Base-by-base conservation (phyloP, 2,329 filamentous ascomycete species). In the Diatrype stigma region DNA sequence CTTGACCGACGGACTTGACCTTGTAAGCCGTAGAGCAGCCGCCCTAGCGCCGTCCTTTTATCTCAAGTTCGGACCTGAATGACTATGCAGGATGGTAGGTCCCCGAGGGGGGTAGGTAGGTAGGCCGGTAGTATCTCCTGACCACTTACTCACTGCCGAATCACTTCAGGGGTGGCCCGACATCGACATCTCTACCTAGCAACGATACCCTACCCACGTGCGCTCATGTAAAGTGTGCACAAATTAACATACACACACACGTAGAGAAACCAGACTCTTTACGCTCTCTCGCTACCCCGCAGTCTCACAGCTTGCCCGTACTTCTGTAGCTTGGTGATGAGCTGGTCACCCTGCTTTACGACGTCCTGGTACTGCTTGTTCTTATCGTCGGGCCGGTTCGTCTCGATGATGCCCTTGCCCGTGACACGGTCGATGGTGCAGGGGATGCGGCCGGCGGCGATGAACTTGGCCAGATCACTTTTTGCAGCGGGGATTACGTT, bases 281-380 rank as follows among this genome's bases (percentile, higher is more conserved):
- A 96, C 63, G 90, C 90, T 63, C 94, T 84, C 79, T 99, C 94
- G 67, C 93, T 97, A 38, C 94, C 94, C 64, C 94, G 84, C 73
- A 99, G 78, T 66, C 94, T 84, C 58, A 99, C 94, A 2, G 94
- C 89, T 73, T 99, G 94, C 42, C 94, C 94, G 71, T 99, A 99
- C 80, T 99, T 99, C 76, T 99, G 94, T 61, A 99, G 78, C 80
- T 99, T 99, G 52, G 94, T 99, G 69, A 99, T 97, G 56, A 99
- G 80, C 73, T 96, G 89, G 71, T 99, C 94, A 30, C 94, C 94
- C 70, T 97, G 94, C 76, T 94, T 94, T 55, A 99, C 91, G 35
- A 97, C 91, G 63, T 99, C 94, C 63, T 92, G 89, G 73, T 99
- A 99, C 76, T 99, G 94, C 81, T 96, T 96, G 80, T 97, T 97